phyloP scores from a whole-genome alignment of 2,329 filamentous ascomycete species.

The Hirsutella rhossiliensis region DNA sequence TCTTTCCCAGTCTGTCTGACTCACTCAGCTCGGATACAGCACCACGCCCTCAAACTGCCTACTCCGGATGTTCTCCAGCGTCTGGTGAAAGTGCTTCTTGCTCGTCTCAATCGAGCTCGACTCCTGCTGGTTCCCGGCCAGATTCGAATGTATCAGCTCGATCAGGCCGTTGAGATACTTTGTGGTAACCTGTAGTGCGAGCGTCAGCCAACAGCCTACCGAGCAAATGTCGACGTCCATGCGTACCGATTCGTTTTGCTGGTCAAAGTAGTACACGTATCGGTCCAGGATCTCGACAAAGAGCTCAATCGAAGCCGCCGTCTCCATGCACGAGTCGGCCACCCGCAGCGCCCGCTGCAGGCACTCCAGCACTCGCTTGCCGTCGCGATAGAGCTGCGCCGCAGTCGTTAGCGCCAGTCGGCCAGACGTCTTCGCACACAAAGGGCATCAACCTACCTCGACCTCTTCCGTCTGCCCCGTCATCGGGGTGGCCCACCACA shows the following conservation, averaged over 20 bases:
- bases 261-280: conserved; percentile 99
- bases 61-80: conserved; percentile 82
- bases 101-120: conserved; percentile 77
- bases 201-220: background rate
- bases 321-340: conserved; percentile 98
- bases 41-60: conserved; percentile 91
- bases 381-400: conserved; percentile 82
- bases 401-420: conserved; percentile 7
- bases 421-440: background rate
- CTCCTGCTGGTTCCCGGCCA: conserved; percentile 73
- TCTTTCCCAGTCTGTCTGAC: background rate
- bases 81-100: conserved; percentile 87
- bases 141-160: conserved; percentile 93
- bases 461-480: conserved; percentile 70
- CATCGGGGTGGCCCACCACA: conserved; percentile 95
- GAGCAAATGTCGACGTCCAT: background rate
- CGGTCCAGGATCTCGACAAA: conserved; percentile 98
- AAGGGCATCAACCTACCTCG: conserved; percentile 40
- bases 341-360: conserved; percentile 90
- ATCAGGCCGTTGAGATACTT: conserved; percentile 98
- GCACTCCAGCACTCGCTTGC: conserved; percentile 93
- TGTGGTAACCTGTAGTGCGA: conserved; percentile 56
- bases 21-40: conserved; percentile 40
- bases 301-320: conserved; percentile 88
- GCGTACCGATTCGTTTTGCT: conserved; percentile 85